Base-by-base conservation (phyloP, 73 alveolate species). In the Paramecium tetraurelia region DNA sequence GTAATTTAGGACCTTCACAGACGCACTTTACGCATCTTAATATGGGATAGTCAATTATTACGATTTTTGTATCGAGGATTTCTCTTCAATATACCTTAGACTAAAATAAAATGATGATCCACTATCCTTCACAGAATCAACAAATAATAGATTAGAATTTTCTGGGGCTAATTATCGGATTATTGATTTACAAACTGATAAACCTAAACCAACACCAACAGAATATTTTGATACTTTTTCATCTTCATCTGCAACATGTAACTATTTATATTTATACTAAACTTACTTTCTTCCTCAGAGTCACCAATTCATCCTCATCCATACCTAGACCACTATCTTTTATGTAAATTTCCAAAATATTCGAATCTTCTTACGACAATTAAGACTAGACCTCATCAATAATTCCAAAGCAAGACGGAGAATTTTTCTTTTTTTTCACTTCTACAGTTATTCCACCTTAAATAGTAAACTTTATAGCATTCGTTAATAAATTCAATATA, bases 161-260 rank as follows among this genome's bases (percentile, higher is more conserved):
- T 29, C 57, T 35, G 58, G 59, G n/a, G 68, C 87, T 18, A 75
- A 38, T 75, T 75, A 38, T 16, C 46, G 36, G 11, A 75, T 41
- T 38, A 75, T 38, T 38, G 58, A 41, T 33, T 75, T 75, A 20
- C 87, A 75, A 41, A 75, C 59, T 35, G 87, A 38, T 41, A 75
- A 75, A 21, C 87, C 87, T 41, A 75, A 35, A 35, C 87, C 87
- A 35, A 75, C 38, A 36, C 87, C 87, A 41, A 75, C 87, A 75
- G 87, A 75, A 21, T 75, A 38, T 75, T 75, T 75, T 2, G 87
- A 75, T 75, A 75, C 59, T 35, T 75, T 75, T 41, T 75, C 58
- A 75, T 75, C 87, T 7, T 75, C 87, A 75, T 75, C 87, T n/a
- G 87, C 59, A 75, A 75, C 58, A 35, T 41, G 58, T 75, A 75